Evolutionary conservation across 768 basidiomycete genomes (phyloP), one percentile per base, ranked within the genome.

Genomic region (Tylopilus sp.): DNA sequence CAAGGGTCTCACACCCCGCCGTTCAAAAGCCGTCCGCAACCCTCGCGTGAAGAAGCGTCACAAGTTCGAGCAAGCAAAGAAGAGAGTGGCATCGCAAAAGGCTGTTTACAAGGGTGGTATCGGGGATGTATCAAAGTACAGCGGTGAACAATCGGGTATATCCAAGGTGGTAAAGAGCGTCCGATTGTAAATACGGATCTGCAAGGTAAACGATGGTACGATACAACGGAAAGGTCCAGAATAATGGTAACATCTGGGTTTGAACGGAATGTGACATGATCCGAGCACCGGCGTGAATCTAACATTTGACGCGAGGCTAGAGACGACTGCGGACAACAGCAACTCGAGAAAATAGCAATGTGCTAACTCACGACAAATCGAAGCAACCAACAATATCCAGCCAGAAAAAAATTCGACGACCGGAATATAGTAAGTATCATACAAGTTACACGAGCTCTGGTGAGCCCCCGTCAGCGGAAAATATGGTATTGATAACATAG

Each of bases 21-120:
- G 97, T 52, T 76, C 89, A 38, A 98, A 98, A 73, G 79, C 80
- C 50, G 91, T 92, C 33, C 91, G 95, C 59, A 99, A 99, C 74
- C 95, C 96, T 37, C 85, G 97, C 55, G 94, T 98, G 71, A 98
- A 98, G 83, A 99, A 99, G 71, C 83, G 92, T 30, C 80, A 87
- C 72, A 87, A 80, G 65, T 98, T 87, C 77, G 95, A 95, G 65
- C 88, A 97, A 73, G 96, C 95, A 58, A 91, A 96, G 78, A 93
- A 89, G 75, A 92, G 87, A 73, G 75, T 98, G 14, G 74, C 86
- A 26, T 93, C 89, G 22, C 92, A 94, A 71, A 89, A 91, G 70
- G 85, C 94, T 17, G 79, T 94, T n/a, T 98, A 84, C 82, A 95
- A 88, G 68, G 92, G 93, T 49, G 94, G 94, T 34, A 68, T 87